Base-by-base conservation (phyloP, 2,329 filamentous ascomycete genomes). In the Chaetomiaceae sp. region DNA sequence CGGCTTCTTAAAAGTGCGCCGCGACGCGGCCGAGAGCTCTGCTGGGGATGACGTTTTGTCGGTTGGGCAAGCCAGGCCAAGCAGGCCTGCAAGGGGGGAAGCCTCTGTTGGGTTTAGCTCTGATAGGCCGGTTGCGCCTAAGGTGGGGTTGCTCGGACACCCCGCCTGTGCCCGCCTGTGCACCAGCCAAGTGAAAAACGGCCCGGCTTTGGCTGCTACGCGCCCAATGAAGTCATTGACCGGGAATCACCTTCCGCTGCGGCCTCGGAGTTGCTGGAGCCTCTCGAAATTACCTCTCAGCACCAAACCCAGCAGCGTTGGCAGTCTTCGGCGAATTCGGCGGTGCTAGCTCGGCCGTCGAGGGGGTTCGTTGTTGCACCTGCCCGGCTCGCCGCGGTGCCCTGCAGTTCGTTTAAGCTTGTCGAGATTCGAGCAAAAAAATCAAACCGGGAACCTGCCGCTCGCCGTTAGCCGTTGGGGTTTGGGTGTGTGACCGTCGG, bases 1-100 rank as follows among this genome's bases (percentile, higher is more conserved):
- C 48, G 58, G 48, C 44, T 55, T 48, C 55, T 57, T 63, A 57
- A 62, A 57, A 19, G 13, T 19, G 56, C 60, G 61, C 61, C 62
- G 55, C 51, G 55, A 52, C 63, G 62, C 65, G 62, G 60, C 56
- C 50, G 50, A 33, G 21, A 43, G 44, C 48, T 54, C 10, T 27
- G n/a, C n/a, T 60, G 54, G 41, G 41, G 54, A 51, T 57, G 62
- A 59, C 62, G 60, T 59, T 55, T 55, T 57, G 58, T 35, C 57
- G 57, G 56, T 42, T 58, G 21, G n/a, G n/a, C n/a, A n/a, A n/a
- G n/a, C n/a, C n/a, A n/a, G n/a, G n/a, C n/a, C n/a, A n/a, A n/a
- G n/a, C n/a, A n/a, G n/a, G n/a, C n/a, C n/a, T n/a, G n/a, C n/a
- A 27, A 43, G 27, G 40, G 27, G 37, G 37, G 43, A 12, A 10